Evolutionary conservation across 2,329 filamentous ascomycete genomes (phyloP), one percentile per base, ranked within the genome.

Genomic region (Aspergillus proliferans): DNA sequence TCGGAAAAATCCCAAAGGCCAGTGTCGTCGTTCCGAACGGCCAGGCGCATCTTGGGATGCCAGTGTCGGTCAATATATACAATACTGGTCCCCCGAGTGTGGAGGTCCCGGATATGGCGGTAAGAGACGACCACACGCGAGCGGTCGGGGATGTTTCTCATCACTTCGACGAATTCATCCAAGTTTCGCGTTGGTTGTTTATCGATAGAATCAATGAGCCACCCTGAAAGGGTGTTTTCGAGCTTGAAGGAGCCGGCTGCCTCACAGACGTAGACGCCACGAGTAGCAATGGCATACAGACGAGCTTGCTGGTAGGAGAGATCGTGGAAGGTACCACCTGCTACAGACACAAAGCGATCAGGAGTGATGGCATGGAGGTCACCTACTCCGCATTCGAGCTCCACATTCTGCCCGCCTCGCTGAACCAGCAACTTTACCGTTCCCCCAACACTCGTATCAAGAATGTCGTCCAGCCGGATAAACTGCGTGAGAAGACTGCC

Each of bases 221-320:
- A 97, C 9, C 93, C 93, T 52, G 86, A 91, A 51, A 95, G 86
- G 10, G 87, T 86, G 59, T 85, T 91, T 55, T 97, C 93, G 55
- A 98, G 88, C 45, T 91, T 85, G 77, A 97, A 98, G 0, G 93
- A 95, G 2, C 93, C 93, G 2, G 88, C 87, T 4, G 92, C 88
- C 70, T 98, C 93, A 64, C 91, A 97, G 51, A 97, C 86, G 65
- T 88, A 98, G 15, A 98, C 90, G 30, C 93, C 93, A 67, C 90
- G 86, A 60, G 90, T 87, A 8, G 91, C 85, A 50, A 98, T 91
- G 30, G 91, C 92, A 67, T 96, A 97, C 4, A 96, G 80, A 8
- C 93, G 85, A n/a, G 93, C 90, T 71, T 97, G 91, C 66, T 98
- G 93, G 68, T 98, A 98, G 1, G 94, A 98, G 15, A 98, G 76